Evolutionary conservation across 805 yeast genomes (phyloP).

Genomic region (Wickerhamiella slavikovae): DNA sequence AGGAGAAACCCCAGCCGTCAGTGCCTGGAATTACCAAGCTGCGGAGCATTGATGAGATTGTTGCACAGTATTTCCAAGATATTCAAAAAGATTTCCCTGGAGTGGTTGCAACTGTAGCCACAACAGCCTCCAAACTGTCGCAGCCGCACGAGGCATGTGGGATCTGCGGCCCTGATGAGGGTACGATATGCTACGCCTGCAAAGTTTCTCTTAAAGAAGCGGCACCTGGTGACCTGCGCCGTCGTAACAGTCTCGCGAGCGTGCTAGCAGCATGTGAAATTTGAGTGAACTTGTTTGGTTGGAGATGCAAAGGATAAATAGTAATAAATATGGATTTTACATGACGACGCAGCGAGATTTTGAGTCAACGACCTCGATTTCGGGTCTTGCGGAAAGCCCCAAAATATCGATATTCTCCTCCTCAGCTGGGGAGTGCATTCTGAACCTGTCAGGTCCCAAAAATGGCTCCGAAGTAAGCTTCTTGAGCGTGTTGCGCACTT

Average conservation of each 20-base stretch:
- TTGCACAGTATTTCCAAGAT: constrained; percentile 45
- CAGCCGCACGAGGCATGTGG: constrained; percentile 9
- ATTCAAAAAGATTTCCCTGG: constrained; percentile 70
- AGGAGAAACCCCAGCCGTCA: constrained; percentile 11
- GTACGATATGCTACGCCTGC: constrained; percentile 13
- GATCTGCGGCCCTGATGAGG: constrained; percentile 2
- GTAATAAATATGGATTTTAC: too few relatives aligned
- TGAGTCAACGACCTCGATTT: too few relatives aligned
- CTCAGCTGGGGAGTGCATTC: too few relatives aligned
- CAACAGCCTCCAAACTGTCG: constrained; percentile 61
- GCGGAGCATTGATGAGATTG: constrained; percentile 65
- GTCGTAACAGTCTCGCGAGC: not conserved
- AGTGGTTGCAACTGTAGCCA: constrained; percentile 78
- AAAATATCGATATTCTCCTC: too few relatives aligned
- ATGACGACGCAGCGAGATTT: too few relatives aligned
- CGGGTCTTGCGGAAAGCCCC: too few relatives aligned
- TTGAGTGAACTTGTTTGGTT: too few relatives aligned
- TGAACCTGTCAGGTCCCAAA: too few relatives aligned
- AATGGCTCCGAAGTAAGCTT: too few relatives aligned
- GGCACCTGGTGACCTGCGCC: not conserved
- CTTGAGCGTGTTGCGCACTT: too few relatives aligned
- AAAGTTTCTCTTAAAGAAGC: constrained; percentile 1
- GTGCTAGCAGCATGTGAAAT: constrained; percentile 4
- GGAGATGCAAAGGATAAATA: too few relatives aligned
- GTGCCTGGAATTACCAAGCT: constrained; percentile 33